phyloP scores from a whole-genome alignment of 192 early-diverging fungal species.

The Oehlia diaphana region DNA sequence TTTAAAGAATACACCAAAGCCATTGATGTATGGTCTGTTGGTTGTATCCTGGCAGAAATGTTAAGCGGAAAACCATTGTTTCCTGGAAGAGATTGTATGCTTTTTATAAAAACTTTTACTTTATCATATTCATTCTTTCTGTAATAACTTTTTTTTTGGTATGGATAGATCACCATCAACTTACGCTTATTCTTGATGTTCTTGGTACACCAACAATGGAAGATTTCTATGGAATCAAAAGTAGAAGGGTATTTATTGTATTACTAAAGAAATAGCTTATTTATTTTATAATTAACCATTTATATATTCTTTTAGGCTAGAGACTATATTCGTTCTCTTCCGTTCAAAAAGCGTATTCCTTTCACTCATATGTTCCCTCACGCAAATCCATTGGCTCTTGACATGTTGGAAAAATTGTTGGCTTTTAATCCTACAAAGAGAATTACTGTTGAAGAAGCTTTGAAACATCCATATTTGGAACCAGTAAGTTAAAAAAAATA shows the following conservation, averaged over 20 bases:
- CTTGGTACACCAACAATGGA: slow-evolving; percentile 96
- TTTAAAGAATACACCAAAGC: slow-evolving; percentile 99
- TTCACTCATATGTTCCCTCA: slow-evolving; percentile 83
- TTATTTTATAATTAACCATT: background rate
- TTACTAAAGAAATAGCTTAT: background rate
- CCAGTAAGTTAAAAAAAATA: slow-evolving; percentile 19
- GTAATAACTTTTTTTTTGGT: background rate
- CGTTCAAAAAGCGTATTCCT: slow-evolving; percentile 82
- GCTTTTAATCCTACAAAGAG: slow-evolving; percentile 84
- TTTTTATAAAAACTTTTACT: background rate
- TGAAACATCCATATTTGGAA: slow-evolving; percentile 87
- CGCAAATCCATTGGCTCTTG: slow-evolving; percentile 84
- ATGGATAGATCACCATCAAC: slow-evolving; percentile 81
- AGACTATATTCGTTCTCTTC: slow-evolving; percentile 87
- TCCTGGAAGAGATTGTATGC: slow-evolving; percentile 73
- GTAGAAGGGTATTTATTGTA: slow-evolving; percentile 53
- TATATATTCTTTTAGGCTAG: slow-evolving; percentile 58
- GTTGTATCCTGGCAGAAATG: slow-evolving; percentile 87
- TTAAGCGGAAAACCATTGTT: slow-evolving; percentile 78
- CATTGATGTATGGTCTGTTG: slow-evolving; percentile 91
- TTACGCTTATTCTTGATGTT: slow-evolving; percentile 93
- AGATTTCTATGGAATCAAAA: slow-evolving; percentile 79
- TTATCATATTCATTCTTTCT: background rate
- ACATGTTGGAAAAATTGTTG: slow-evolving; percentile 85
- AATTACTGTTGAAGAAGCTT: slow-evolving; percentile 88